These are phyloP conservation scores for Triglochin maritima DNA, from an alignment of 106 monocot genomes.

Conservation along the genomic window DNA sequence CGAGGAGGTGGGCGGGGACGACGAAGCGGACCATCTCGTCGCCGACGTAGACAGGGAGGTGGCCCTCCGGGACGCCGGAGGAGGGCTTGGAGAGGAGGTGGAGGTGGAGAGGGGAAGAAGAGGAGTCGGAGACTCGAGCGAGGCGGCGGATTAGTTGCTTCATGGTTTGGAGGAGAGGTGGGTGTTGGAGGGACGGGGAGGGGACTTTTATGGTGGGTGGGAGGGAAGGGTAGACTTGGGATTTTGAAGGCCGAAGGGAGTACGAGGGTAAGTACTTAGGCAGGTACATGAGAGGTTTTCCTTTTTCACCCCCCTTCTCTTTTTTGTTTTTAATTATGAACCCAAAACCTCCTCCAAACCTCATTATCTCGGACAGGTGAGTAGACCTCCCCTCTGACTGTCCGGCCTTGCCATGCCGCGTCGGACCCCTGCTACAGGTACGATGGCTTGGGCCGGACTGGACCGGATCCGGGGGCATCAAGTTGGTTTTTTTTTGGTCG, in stretches of 20 bases:
- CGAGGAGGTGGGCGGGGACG: conserved; percentile 19
- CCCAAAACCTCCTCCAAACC: no score
- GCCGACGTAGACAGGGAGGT: conserved; percentile 33
- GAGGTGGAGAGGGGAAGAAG: background rate
- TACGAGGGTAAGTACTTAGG: no score
- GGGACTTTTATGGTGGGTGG: background rate
- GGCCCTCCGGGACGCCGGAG: conserved; percentile 6
- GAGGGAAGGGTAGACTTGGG: background rate
- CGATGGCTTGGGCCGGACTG: no score
- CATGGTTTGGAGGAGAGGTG: background rate
- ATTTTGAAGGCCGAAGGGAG: background rate
- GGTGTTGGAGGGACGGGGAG: background rate
- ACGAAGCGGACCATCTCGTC: conserved; percentile 25
- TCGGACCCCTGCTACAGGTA: no score
- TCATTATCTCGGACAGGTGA: no score
- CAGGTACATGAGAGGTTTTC: no score
- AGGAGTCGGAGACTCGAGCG: conserved; percentile 2
- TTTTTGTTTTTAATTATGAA: no score
- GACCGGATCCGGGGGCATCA: no score
- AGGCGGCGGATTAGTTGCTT: conserved; percentile 5
- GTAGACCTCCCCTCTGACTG: no score
- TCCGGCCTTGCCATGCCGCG: no score
- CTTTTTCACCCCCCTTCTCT: no score
- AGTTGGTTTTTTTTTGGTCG: no score
- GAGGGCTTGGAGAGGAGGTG: background rate